These are phyloP conservation scores for Citrullus amarus DNA, from an alignment of 306 rosid species.

Conservation along the genomic window DNA sequence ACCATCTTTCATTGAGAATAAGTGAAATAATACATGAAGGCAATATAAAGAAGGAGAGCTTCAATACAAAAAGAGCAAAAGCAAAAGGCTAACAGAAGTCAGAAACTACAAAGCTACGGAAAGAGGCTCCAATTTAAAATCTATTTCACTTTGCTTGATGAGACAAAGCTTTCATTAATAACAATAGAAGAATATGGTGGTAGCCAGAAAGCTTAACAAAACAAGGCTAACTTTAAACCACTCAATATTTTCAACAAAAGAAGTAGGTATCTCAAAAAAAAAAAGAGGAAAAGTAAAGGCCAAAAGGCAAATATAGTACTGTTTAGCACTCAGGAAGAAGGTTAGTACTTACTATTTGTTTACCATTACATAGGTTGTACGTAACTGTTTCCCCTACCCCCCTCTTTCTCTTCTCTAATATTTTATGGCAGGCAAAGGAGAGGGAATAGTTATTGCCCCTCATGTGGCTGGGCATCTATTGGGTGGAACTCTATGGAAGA, in stretches of 20 bases:
- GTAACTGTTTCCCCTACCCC: not conserved
- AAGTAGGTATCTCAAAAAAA: not conserved
- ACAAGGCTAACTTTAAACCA: not conserved
- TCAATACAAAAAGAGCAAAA: not conserved
- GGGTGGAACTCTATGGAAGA: constrained; percentile 95
- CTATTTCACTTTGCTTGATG: not conserved
- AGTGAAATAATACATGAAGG: not conserved
- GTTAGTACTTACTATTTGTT: not conserved
- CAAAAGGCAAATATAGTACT: not conserved
- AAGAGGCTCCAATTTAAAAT: not conserved
- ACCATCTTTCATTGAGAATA: not conserved
- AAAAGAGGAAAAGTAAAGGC: not conserved
- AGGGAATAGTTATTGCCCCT: constrained; percentile 88
- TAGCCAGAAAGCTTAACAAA: not conserved
- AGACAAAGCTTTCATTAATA: not conserved
- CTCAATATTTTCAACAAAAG: not conserved
- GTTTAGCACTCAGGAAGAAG: not conserved
- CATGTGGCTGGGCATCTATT: constrained; percentile 93
- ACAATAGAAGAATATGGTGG: not conserved
- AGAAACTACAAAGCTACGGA: not conserved
- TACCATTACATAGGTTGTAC: not conserved
- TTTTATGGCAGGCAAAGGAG: constrained; percentile 63
- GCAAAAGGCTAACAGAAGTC: not conserved
- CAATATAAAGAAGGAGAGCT: not conserved
- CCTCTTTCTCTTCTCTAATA: constrained; percentile 8